Base-by-base conservation (phyloP, 192 early-diverging fungal genomes). In the Chytriomyces sp. region DNA sequence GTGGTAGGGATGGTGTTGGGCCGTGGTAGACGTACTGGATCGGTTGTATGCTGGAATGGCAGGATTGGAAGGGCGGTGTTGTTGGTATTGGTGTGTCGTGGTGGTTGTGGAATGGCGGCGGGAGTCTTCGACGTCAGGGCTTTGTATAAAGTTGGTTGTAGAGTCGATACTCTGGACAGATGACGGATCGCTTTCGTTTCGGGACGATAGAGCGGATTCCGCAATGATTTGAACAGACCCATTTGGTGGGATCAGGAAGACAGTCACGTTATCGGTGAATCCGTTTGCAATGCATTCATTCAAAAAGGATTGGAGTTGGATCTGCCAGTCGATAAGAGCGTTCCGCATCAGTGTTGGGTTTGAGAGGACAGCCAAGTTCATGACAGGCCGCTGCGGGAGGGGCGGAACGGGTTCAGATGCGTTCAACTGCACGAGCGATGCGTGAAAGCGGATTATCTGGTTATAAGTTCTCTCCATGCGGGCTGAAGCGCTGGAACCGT, bases 381-480 rank as follows among this genome's bases (percentile, higher is more conserved):
- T 8, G 11, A 28, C 44, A 7, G 71, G 57, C 8, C 61, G 71
- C 61, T 8, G 28, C 4, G 71, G 71, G 45, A 73, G 43, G 20
- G 2, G 20, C 1, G 71, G 61, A 8, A 73, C 45, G 6, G 57
- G 26, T 11, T 73, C 61, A 0, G 23, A 11, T 1, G 28, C 10
- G 44, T 13, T 47, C 7, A 62, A 35, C 10, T 61, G 45, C 53
- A 62, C 11, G n/a, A 73, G n/a, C 10, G 46, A 26, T 18, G 16
- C n/a, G 61, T 73, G 61, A 48, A 73, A 73, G 57, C 71, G 71
- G 13, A 46, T 18, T 20, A 73, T 62, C 43, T 73, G 59, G 28
- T 63, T 44, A 48, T 61, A 63, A 8, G 53, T 63, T 45, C 62
- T 73, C 13, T 9, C 44, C 16, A 13, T n/a, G 13, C 13, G 16